Evolutionary conservation across 2,329 filamentous ascomycete genomes (phyloP).

Genomic region (Botrytis tulipae): DNA sequence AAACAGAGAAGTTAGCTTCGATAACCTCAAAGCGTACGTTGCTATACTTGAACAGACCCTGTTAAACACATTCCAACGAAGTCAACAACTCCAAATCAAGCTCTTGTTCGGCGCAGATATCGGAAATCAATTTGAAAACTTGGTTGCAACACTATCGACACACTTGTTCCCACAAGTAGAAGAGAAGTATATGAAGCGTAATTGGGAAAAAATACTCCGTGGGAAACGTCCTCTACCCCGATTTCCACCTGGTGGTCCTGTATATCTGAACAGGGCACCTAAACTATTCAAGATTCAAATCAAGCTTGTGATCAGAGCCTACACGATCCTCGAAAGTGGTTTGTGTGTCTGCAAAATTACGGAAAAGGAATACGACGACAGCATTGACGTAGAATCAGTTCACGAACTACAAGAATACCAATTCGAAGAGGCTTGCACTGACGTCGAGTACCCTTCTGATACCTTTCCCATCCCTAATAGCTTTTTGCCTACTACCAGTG

Average conservation of each 20-base stretch:
- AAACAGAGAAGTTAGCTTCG: not conserved
- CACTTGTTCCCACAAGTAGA: rapidly evolving
- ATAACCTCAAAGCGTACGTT: too few relatives aligned
- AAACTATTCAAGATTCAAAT: not conserved
- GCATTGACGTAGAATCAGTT: not conserved
- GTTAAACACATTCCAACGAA: too few relatives aligned
- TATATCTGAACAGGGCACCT: not conserved
- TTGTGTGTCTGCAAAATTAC: not conserved
- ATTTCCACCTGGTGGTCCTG: not conserved
- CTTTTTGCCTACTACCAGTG: too few relatives aligned
- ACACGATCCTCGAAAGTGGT: not conserved
- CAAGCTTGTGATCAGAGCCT: not conserved
- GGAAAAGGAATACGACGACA: too few relatives aligned
- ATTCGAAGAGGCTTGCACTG: not conserved
- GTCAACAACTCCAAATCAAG: not conserved
- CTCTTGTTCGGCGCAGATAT: not conserved
- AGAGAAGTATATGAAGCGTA: not conserved
- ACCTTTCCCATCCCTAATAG: not conserved
- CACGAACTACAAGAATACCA: not conserved
- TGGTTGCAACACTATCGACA: not conserved
- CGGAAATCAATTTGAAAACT: not conserved
- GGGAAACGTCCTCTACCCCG: not conserved
- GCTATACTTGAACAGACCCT: not conserved
- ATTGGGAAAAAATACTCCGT: not conserved
- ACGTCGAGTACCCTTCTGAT: rapidly evolving